A percentile compares a stretch with the other conserved stretches of the same genome.
Conservation (phyloP, 371 early-diverging fungal genomes). For the Syncephalastrum racemosum region DNA sequence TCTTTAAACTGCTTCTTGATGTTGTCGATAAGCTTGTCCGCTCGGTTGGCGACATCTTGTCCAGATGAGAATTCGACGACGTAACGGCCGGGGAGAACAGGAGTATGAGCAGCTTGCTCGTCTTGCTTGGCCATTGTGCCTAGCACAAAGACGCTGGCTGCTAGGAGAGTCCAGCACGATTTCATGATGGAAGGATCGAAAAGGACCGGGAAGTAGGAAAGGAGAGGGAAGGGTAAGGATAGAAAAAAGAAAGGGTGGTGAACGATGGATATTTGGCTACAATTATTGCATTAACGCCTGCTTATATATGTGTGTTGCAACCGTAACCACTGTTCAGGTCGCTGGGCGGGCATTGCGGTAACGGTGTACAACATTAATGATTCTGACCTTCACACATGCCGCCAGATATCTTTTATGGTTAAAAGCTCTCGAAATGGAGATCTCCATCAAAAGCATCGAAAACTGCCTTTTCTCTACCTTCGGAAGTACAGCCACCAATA, state of each 20-base stretch:
- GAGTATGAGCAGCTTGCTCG: slow-evolving; percentile 5
- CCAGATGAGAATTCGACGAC: slow-evolving; percentile 27
- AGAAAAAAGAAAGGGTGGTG: neutral
- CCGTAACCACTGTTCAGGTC: no score
- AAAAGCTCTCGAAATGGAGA: slow-evolving; percentile 1
- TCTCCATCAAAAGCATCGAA: slow-evolving; percentile 2
- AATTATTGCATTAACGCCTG: no score
- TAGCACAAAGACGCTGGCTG: slow-evolving; percentile 12
- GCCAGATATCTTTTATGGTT: no score
- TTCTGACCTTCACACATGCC: slow-evolving; percentile 5
- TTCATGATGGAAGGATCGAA: slow-evolving; percentile 1
- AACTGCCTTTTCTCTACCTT: neutral
- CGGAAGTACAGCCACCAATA: no score
- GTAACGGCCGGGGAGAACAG: slow-evolving; percentile 34
- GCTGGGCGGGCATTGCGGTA: no score
- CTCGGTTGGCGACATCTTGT: slow-evolving; percentile 3
- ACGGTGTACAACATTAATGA: neutral
- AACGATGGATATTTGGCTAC: neutral
- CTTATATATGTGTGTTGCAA: no score
- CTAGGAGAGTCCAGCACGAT: slow-evolving; percentile 13
- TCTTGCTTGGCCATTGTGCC: slow-evolving; percentile 26
- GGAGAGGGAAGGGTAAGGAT: slow-evolving; percentile 1
- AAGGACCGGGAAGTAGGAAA: slow-evolving; percentile 5
- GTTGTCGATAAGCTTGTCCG: slow-evolving; percentile 17
- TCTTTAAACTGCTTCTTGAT: slow-evolving; percentile 24